These are phyloP conservation scores for Yamadazyma blattariae DNA, from an alignment of 1,139 yeast species.

Conservation along the genomic window DNA sequence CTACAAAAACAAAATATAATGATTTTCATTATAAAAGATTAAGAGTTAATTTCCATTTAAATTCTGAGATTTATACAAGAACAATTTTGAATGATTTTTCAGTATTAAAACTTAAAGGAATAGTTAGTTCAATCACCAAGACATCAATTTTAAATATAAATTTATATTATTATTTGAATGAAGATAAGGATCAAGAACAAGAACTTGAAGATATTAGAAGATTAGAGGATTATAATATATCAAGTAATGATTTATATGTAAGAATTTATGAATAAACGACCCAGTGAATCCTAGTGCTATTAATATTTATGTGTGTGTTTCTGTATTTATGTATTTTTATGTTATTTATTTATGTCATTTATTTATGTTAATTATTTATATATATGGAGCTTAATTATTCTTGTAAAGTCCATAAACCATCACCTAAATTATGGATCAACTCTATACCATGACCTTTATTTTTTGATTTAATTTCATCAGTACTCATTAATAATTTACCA, in stretches of 20 bases:
- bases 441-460: conserved; percentile 94
- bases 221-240: conserved; percentile 27
- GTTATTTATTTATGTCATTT: no score
- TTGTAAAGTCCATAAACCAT: conserved; percentile 73
- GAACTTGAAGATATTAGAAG: conserved; percentile 30
- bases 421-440: conserved; percentile 81
- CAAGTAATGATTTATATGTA: neutral
- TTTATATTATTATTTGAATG: conserved; percentile 18
- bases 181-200: conserved; percentile 10
- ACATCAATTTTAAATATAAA: conserved; percentile 18
- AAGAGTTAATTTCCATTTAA: conserved; percentile 10
- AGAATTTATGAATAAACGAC: no score
- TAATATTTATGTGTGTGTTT: no score
- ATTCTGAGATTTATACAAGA: conserved; percentile 11
- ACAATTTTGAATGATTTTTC: conserved; percentile 22
- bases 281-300: no score
- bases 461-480: conserved; percentile 78
- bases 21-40: conserved; percentile 12
- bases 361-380: no score
- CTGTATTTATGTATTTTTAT: no score
- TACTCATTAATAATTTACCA: conserved; percentile 83
- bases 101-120: conserved; percentile 29
- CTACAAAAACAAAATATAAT: conserved; percentile 1
- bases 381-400: conserved; percentile 21
- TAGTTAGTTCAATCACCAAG: conserved; percentile 13